Evolutionary conservation across 2,329 filamentous ascomycete species (phyloP), one percentile per base, ranked within the genome.

Genomic region (Pseudogymnoascus sp.): DNA sequence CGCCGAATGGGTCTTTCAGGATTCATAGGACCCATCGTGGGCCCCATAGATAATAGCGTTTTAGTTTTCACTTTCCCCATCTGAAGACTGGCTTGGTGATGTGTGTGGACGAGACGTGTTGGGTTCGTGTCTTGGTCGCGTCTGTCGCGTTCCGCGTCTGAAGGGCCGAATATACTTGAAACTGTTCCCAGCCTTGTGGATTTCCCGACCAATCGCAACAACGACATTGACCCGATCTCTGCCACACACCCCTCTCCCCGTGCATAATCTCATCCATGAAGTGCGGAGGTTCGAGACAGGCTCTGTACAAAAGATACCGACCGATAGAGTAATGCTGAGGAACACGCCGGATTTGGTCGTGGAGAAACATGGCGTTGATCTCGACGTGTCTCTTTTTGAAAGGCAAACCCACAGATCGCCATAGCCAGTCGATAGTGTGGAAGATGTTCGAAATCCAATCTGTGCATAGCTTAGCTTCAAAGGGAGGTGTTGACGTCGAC

Each of bases 91-190:
- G 39, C 16, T 43, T 19, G 51, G 25, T 34, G 23, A 31, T 57
- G n/a, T 19, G 51, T 57, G 16, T 57, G 25, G 51, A 34, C 28
- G 51, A 57, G 51, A 57, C 51, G 51, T 57, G 51, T 57, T 57
- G 16, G 28, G 51, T 57, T 57, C 51, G 51, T 57, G 51, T 57
- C 51, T 57, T 57, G 51, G 51, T 57, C 51, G 51, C 51, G 51
- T 57, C 51, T 57, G 51, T 57, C 51, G 51, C 51, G 51, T 57
- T 57, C 51, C 51, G 51, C 51, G 51, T 57, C 51, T 57, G 51
- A 57, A 57, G 51, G 51, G 28, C 51, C 51, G 51, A 57, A 57
- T 57, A 34, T 57, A 57, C 51, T 57, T 36, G 51, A 57, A 34
- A 57, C 51, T 57, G 51, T 57, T 57, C 51, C 51, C 51, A 57